Base-by-base conservation (phyloP, 257 asterid genomes). In the Paraleonurus japonicus region DNA sequence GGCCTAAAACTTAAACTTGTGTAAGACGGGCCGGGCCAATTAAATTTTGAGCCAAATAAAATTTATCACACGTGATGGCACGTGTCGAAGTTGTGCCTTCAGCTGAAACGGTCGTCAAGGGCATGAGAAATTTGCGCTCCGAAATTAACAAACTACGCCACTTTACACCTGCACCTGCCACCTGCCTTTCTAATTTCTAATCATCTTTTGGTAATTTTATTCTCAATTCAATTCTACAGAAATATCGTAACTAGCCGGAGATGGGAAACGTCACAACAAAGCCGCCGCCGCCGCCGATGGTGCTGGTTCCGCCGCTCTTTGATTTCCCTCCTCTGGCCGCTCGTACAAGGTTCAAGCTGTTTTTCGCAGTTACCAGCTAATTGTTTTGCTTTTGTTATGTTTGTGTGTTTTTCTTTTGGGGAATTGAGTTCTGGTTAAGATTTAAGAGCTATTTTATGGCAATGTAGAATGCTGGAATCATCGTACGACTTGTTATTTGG, bases 241-340 rank as follows among this genome's bases (percentile, higher is more conserved):
- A 55, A 28, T 17, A 37, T 54, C n/a, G 19, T 4, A 48, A 22
- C 32, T 8, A 7, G 61, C 53, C 63, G 67, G 79, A 61, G 67
- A 92, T 92, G 98, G 90, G 96, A 67, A 88, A 83, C 78, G 78
- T 81, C 86, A 35, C 67, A 54, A 30, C 22, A 11, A 76, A 80
- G 43, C 85, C 89, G 20, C 88, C 95, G 20, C 95, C 98, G 78
- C 92, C 98, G 80, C 94, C 86, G 7, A 83, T 92, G 90, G 96
- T 92, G 80, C 79, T 92, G 81, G 98, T 92, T 77, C 98, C 98
- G 73, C 98, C 98, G 75, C 95, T 92, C 65, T 92, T 92, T 80
- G 98, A 89, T 74, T 92, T 87, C 69, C 96, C 98, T 65, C 98
- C 98, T 10, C 94, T 92, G 82, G 90, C 94, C 66, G 95, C 96